Evolutionary conservation across 495 filamentous ascomycete species (phyloP).

Genomic region (Annulohypoxylon nitens): DNA sequence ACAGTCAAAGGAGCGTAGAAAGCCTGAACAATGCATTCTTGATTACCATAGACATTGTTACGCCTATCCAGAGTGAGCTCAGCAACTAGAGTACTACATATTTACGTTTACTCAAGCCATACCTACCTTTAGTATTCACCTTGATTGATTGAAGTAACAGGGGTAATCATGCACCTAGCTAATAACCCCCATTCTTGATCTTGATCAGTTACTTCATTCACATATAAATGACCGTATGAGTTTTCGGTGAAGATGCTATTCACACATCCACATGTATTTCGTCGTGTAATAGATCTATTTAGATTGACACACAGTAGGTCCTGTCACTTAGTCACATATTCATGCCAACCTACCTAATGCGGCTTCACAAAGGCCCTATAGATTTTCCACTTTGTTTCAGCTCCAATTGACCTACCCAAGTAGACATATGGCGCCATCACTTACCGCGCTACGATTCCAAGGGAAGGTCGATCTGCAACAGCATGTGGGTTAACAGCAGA

Average conservation of each 20-base stretch:
- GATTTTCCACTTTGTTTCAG: not conserved
- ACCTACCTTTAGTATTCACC: too few relatives aligned
- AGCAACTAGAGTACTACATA: too few relatives aligned
- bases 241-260: not conserved
- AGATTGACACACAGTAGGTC: not conserved
- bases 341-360: not conserved
- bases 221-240: not conserved
- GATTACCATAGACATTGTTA: too few relatives aligned
- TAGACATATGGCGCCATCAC: not conserved
- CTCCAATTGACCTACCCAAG: too few relatives aligned
- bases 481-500: not conserved
- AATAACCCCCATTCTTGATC: too few relatives aligned
- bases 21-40: too few relatives aligned
- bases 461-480: not conserved
- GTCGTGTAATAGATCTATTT: not conserved
- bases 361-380: not conserved
- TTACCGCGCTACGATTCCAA: not conserved
- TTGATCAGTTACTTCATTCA: not conserved
- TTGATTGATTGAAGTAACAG: too few relatives aligned
- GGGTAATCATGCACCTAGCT: too few relatives aligned
- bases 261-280: not conserved
- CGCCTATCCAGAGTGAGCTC: too few relatives aligned
- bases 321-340: not conserved
- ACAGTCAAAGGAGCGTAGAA: too few relatives aligned
- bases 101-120: too few relatives aligned